Evolutionary conservation across 2,329 filamentous ascomycete genomes (phyloP), one percentile per base, ranked within the genome.

Genomic region (Didymellaceae sp.): DNA sequence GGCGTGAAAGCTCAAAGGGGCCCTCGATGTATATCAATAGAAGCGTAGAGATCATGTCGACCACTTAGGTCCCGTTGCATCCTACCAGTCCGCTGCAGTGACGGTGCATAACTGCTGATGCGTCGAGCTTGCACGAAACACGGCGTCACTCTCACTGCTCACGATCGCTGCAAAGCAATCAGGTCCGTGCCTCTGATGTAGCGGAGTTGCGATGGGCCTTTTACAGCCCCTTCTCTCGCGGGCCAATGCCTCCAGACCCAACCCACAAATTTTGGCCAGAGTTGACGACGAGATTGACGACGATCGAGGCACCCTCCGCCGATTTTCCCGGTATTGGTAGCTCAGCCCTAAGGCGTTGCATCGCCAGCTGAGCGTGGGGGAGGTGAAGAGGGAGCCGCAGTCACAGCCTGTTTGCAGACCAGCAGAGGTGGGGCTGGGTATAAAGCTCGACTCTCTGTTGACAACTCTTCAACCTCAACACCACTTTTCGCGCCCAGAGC

Each of bases 401-500:
- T 18, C 13, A 34, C 10, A 18, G 30, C 31, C 25, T 26, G 28
- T 11, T 28, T 34, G 45, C 11, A 39, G 32, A n/a, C n/a, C 30
- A 37, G 26, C 21, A 46, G 16, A 41, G 28, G 45, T 42, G 54
- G 22, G 43, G 41, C 31, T 11, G 16, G 26, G 43, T 42, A 55
- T 30, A 50, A 46, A 28, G 47, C 11, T 32, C 20, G 28, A 34
- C 37, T 22, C 17, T 18, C 42, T 14, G 17, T 34, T 34, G 13
- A 18, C 22, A 40, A 6, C 54, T 59, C 45, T 49, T 32, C 39
- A 48, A 22, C 46, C 40, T 37, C 28, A 47, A 54, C 52, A 52
- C 45, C 45, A 28, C 30, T n/a, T n/a, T n/a, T n/a, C n/a, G n/a
- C n/a, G n/a, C n/a, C n/a, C n/a, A n/a, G n/a, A n/a, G n/a, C n/a